Evolutionary conservation across 75 land plant species (phyloP).

Genomic region (Chamaecyparis obtusa): DNA sequence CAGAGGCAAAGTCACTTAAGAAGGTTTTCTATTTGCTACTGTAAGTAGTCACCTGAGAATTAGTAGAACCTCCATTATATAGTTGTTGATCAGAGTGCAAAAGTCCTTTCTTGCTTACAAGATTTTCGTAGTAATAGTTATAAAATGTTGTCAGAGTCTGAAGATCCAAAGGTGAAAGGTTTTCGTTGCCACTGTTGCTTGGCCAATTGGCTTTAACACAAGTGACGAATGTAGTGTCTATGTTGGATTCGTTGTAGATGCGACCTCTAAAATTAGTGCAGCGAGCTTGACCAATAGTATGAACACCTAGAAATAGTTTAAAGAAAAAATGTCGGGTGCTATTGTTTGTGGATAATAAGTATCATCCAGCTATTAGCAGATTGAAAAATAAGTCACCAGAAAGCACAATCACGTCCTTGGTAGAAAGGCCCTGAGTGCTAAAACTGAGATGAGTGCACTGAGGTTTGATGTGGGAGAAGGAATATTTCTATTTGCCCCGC

Average conservation of each 20-base stretch:
- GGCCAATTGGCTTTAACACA: background rate
- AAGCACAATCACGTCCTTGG: slow-evolving; percentile 20
- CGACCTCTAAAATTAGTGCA: background rate
- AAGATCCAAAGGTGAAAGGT: slow-evolving; percentile 13
- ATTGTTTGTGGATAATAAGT: too few species aligned
- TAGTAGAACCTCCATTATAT: background rate
- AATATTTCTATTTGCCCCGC: slow-evolving; percentile 13
- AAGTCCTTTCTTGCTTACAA: slow-evolving; percentile 19
- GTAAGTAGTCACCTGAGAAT: slow-evolving; percentile 7
- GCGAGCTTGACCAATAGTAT: slow-evolving; percentile 16
- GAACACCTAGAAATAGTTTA: background rate
- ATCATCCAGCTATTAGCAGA: too few species aligned
- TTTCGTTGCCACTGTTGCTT: background rate
- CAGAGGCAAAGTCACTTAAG: slow-evolving; percentile 7
- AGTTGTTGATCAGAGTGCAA: slow-evolving; percentile 27
- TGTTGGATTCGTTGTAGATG: slow-evolving; percentile 12
- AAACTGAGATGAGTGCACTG: slow-evolving; percentile 24
- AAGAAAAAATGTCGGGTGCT: too few species aligned
- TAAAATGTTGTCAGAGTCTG: slow-evolving; percentile 22
- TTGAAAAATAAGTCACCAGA: slow-evolving; percentile 13
- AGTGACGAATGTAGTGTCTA: background rate
- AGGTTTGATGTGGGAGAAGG: too few species aligned
- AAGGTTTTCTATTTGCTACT: background rate
- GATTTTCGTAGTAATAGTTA: slow-evolving; percentile 26
- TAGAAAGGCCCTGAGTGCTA: slow-evolving; percentile 18